Base-by-base conservation (phyloP, 768 basidiomycete species). In the Boletales sp. region DNA sequence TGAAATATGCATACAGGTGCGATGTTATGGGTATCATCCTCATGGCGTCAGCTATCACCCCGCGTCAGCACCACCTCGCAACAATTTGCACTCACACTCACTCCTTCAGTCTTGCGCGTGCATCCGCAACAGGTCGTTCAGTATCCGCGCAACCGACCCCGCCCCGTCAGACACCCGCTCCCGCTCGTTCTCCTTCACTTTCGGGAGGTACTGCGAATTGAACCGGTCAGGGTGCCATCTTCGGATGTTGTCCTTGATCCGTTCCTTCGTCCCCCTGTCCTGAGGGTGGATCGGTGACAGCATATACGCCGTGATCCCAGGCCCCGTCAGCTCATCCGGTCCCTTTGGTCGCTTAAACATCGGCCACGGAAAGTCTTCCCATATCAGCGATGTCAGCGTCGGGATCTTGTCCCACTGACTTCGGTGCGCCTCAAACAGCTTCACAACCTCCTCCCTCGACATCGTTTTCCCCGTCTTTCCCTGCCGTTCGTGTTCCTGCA, bases 181-280 rank as follows among this genome's bases (percentile, higher is more conserved):
- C 63, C 74, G 76, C 52, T 90, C 86, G 32, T 64, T 73, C 53
- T 83, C 82, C 43, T 71, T 67, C 43, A 90, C 86, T 66, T 82
- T 82, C 11, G 76, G 70, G 61, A 90, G 64, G 46, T 80, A 69
- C 64, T 84, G 82, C 32, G 81, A 81, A 56, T 90, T 84, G 60
- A 91, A 90, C 31, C 86, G 81, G 68, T 91, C 89, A 5, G 89
- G 88, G 67, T 91, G 88, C 88, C 87, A 91, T 55, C 76, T 71
- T 66, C 79, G 77, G 57, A 91, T 76, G 47, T 83, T 80, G 52
- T 90, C 87, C 71, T 82, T 87, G 55, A 89, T 74, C 13, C 86
- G 81, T 57, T 90, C 88, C 69, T 86, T 87, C 43, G 73, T 58
- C 41, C 71, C 70, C 66, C 77, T 80, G 43, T 73, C 56, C 59